phyloP scores from a whole-genome alignment of 23 red algal species.

The Gracilaria domingensis region DNA sequence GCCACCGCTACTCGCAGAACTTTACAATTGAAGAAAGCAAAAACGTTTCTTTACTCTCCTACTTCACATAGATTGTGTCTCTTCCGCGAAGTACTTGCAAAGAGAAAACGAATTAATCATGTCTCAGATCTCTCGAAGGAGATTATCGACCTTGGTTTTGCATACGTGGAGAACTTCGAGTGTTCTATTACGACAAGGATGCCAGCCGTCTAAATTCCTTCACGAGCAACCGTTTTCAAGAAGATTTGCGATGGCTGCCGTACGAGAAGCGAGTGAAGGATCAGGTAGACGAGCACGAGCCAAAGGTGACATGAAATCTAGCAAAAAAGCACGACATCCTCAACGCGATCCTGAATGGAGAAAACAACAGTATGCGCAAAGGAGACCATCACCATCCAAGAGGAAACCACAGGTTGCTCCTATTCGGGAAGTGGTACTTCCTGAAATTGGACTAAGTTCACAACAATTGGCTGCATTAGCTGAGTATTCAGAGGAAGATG shows the following conservation, averaged over 20 bases:
- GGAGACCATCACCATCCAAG: slow-evolving; percentile 25
- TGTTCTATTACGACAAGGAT: neutral
- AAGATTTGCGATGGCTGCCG: slow-evolving; percentile 4
- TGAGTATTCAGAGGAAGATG: slow-evolving; percentile 1
- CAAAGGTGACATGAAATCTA: slow-evolving; percentile 4
- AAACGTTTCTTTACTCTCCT: too few relatives aligned
- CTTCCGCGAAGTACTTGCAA: too few relatives aligned
- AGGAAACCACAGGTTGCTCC: neutral
- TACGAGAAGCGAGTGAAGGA: slow-evolving; percentile 1
- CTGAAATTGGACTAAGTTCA: slow-evolving; percentile 34
- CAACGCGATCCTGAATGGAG: slow-evolving; percentile 1
- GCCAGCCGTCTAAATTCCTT: neutral
- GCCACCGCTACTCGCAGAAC: too few relatives aligned
- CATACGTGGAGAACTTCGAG: neutral
- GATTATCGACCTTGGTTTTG: neutral
- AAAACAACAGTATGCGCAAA: slow-evolving; percentile 4
- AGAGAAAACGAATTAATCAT: neutral
- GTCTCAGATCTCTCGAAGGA: neutral
- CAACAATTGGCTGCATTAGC: slow-evolving; percentile 50
- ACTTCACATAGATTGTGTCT: too few relatives aligned
- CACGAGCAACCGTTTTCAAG: neutral
- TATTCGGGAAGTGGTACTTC: slow-evolving; percentile 43
- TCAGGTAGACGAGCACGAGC: neutral
- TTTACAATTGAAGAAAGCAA: too few relatives aligned
- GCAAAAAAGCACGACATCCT: neutral